These are phyloP conservation scores for Telopea speciosissima DNA, from an alignment of 177 flowering plant genomes.

Conservation along the genomic window DNA sequence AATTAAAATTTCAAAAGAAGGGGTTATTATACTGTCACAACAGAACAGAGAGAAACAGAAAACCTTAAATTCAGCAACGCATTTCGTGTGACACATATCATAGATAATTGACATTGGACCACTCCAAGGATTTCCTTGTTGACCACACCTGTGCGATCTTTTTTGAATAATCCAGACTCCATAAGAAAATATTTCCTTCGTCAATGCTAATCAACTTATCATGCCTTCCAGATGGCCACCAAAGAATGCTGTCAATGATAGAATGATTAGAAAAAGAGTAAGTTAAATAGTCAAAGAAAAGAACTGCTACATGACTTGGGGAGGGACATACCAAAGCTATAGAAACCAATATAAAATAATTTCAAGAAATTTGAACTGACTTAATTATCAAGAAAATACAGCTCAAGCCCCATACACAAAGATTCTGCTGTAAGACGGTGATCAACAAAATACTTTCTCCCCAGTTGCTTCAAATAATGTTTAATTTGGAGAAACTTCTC, in stretches of 20 bases:
- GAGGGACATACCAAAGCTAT: too few species aligned
- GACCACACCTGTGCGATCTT: conserved; percentile 73
- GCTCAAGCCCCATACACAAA: too few species aligned
- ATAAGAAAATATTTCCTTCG: conserved; percentile 70
- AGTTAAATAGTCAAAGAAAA: conserved; percentile 2
- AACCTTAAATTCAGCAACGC: conserved; percentile 2
- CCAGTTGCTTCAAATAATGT: too few species aligned
- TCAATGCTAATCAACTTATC: conserved; percentile 88
- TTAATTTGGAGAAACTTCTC: too few species aligned
- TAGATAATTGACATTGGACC: conserved; percentile 10
- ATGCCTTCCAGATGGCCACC: conserved; percentile 97
- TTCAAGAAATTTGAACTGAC: too few species aligned
- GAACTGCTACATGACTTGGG: neutral
- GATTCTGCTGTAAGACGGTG: too few species aligned
- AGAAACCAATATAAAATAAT: too few species aligned
- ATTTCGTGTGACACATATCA: conserved; percentile 11
- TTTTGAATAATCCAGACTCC: conserved; percentile 84
- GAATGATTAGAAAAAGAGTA: neutral
- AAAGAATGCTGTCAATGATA: conserved; percentile 51
- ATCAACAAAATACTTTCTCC: too few species aligned
- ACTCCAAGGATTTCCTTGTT: conserved; percentile 7
- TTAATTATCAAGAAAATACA: too few species aligned
- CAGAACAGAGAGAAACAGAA: neutral
- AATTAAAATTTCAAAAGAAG: neutral
- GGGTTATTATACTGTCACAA: neutral